Conservation (phyloP, 768 basidiomycete genomes). For the Boletus rubropictus region DNA sequence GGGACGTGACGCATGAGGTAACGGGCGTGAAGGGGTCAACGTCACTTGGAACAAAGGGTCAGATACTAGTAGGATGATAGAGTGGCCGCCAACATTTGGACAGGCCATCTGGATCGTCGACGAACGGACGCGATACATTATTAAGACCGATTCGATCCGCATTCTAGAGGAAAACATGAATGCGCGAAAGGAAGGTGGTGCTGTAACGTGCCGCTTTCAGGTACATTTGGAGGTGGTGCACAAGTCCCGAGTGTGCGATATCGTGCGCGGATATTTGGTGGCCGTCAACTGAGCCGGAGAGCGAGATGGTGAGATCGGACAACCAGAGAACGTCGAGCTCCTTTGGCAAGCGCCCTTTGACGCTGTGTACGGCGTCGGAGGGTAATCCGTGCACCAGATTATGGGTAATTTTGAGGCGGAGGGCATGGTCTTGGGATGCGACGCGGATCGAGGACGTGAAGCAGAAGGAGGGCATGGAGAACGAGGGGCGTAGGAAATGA, state of each 20-base stretch:
- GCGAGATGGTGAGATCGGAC: constrained; percentile 45
- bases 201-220: constrained; percentile 40
- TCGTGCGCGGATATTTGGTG: constrained; percentile 33
- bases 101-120: constrained; percentile 40
- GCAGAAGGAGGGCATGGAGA: constrained; percentile 30
- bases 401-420: constrained; percentile 46
- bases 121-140: constrained; percentile 47
- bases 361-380: constrained; percentile 25
- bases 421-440: constrained; percentile 37
- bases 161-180: constrained; percentile 43
- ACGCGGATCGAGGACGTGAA: constrained; percentile 36
- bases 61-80: constrained; percentile 7
- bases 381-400: constrained; percentile 33
- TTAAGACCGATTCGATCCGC: constrained; percentile 51
- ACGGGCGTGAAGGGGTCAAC: constrained; percentile 35
- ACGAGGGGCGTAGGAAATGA: constrained; percentile 1
- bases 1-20: constrained; percentile 24
- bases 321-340: constrained; percentile 46
- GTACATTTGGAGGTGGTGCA: constrained; percentile 44
- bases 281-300: constrained; percentile 51
- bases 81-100: constrained; percentile 35
- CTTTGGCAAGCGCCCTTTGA: constrained; percentile 33
- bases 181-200: constrained; percentile 1
- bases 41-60: constrained; percentile 31
- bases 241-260: constrained; percentile 47